Percentiles rank a stretch among this genome's conserved stretches.
Conservation (phyloP, 2,329 filamentous ascomycete genomes). For the Xylariomycetidae sp. region DNA sequence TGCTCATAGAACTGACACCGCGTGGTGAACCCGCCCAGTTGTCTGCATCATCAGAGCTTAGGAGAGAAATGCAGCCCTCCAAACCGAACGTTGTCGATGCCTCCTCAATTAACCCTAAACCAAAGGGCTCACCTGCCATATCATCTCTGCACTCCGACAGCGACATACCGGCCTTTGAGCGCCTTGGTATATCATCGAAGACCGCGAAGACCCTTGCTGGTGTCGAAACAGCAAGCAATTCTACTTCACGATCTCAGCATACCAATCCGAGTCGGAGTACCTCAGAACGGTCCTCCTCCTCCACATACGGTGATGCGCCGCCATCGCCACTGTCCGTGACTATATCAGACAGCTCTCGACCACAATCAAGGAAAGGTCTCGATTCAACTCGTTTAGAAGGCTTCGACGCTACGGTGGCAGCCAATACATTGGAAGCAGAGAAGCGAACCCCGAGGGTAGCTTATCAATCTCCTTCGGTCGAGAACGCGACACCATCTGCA, state of each 20-base stretch:
- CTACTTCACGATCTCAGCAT: conserved; percentile 18
- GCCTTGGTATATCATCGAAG: conserved; percentile 21
- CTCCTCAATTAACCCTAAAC: conserved; percentile 11
- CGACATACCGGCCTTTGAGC: conserved; percentile 24
- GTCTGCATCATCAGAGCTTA: no score
- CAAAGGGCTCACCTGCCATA: conserved; percentile 19
- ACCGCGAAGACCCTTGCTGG: conserved; percentile 16
- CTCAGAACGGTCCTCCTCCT: conserved; percentile 36
- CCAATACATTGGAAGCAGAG: conserved; percentile 7
- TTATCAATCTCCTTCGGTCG: conserved; percentile 6
- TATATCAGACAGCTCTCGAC: conserved; percentile 39
- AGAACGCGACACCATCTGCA: conserved; percentile 7
- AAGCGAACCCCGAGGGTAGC: conserved; percentile 7
- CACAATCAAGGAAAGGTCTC: conserved; percentile 35
- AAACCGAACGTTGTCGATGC: no score
- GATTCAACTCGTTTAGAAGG: conserved; percentile 14
- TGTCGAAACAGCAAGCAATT: conserved; percentile 14
- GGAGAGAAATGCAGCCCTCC: no score
- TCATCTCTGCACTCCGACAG: conserved; percentile 25
- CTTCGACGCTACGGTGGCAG: conserved; percentile 4
- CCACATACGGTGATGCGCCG: conserved; percentile 35
- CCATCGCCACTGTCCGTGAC: conserved; percentile 33
- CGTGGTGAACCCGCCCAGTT: no score
- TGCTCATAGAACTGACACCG: no score
- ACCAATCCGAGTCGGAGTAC: conserved; percentile 25